Percentiles rank a stretch among this genome's conserved stretches.
Evolutionary conservation across 2,329 filamentous ascomycete genomes (phyloP).

Genomic region (Endothia cerciana): DNA sequence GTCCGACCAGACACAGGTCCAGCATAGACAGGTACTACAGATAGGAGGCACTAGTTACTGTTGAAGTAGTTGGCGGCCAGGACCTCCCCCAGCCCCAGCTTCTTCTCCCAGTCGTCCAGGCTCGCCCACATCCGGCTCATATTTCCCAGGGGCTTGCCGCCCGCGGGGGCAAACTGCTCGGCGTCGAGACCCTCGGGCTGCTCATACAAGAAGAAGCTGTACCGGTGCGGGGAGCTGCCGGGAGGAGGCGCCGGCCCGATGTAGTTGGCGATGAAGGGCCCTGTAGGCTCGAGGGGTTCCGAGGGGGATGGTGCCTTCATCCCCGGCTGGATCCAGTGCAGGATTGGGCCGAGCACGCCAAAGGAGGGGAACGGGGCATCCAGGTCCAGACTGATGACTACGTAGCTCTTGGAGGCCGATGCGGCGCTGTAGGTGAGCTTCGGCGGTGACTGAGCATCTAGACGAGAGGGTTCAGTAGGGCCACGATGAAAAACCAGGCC

Average conservation of each 20-base stretch:
- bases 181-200: conserved; percentile 36
- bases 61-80: conserved; percentile 20
- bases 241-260: conserved; percentile 51
- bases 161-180: conserved; percentile 11
- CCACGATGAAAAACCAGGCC: too few relatives aligned
- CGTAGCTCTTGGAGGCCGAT: conserved; percentile 36
- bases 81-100: conserved; percentile 16
- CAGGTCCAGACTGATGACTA: conserved; percentile 48
- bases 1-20: background rate
- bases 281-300: conserved; percentile 18
- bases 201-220: conserved; percentile 53
- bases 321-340: conserved; percentile 53
- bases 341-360: conserved; percentile 46
- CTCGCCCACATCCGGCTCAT: conserved; percentile 9
- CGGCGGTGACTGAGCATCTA: conserved; percentile 17
- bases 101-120: conserved; percentile 19
- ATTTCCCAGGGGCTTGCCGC: conserved; percentile 1
- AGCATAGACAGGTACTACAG: background rate
- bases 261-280: conserved; percentile 42
- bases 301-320: conserved; percentile 31
- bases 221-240: conserved; percentile 50
- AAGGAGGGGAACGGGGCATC: conserved; percentile 51
- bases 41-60: conserved; percentile 5
- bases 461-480: background rate
- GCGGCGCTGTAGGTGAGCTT: conserved; percentile 12